phyloP scores from a whole-genome alignment of 2,329 filamentous ascomycete species.

The Aspergillus sp. region DNA sequence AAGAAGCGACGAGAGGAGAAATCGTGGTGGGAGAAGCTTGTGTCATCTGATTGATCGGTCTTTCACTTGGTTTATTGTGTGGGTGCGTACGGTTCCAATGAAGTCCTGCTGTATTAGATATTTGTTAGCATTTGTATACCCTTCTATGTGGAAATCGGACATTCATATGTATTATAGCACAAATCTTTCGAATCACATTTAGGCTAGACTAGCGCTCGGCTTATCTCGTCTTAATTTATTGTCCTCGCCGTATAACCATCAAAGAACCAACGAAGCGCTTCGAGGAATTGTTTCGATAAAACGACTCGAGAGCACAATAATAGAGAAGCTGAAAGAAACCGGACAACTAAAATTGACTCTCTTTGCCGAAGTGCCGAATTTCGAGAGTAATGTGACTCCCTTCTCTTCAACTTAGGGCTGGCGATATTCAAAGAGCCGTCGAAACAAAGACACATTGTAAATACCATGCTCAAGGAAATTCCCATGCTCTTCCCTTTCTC shows the following conservation, averaged over 20 bases:
- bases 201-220: too few species aligned
- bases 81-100: background rate
- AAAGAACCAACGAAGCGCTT: too few species aligned
- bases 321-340: too few species aligned
- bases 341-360: too few species aligned
- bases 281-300: too few species aligned
- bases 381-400: background rate
- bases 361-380: background rate
- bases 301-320: too few species aligned
- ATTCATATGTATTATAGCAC: background rate
- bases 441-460: background rate
- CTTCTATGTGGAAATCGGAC: background rate
- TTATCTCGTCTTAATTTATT: too few species aligned
- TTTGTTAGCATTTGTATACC: background rate
- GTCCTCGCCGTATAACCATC: too few species aligned
- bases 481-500: background rate
- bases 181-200: too few species aligned
- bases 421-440: background rate
- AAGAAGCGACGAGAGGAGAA: constrained; percentile 9
- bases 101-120: background rate
- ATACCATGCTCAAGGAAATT: background rate
- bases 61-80: background rate
- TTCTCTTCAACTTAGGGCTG: background rate
- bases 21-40: constrained; percentile 10
- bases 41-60: background rate